These are phyloP conservation scores for Salix purpurea DNA, from an alignment of 345 rosid species.

Conservation along the genomic window DNA sequence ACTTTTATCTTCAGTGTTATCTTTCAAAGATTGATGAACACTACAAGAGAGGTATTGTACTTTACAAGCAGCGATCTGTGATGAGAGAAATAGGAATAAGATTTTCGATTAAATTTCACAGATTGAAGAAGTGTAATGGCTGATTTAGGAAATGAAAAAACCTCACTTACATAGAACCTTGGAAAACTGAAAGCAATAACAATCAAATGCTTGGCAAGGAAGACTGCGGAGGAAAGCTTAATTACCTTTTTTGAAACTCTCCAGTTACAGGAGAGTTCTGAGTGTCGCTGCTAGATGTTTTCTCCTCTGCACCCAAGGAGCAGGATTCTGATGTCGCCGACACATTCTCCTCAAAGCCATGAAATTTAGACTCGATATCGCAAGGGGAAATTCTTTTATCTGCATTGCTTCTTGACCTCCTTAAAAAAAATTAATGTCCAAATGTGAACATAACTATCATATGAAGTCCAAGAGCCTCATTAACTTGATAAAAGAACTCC, in stretches of 20 bases:
- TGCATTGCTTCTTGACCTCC: constrained; percentile 44
- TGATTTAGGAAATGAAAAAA: background rate
- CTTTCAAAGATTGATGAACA: background rate
- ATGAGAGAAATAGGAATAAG: background rate
- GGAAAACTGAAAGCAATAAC: background rate
- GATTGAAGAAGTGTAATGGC: background rate
- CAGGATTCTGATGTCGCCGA: constrained; percentile 71
- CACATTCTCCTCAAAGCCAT: constrained; percentile 38
- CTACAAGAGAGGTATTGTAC: background rate
- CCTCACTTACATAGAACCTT: background rate
- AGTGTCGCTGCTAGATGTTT: constrained; percentile 61
- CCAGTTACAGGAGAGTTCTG: constrained; percentile 40
- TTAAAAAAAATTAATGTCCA: constrained; percentile 2
- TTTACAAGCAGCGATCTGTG: background rate
- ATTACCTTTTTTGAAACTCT: constrained; percentile 53
- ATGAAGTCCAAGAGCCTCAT: background rate
- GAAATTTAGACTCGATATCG: constrained; percentile 40
- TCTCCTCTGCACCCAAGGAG: constrained; percentile 67
- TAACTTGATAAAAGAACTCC: background rate
- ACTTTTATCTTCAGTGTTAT: background rate
- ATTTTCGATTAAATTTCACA: background rate
- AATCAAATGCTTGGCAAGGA: background rate
- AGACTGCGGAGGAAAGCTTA: background rate
- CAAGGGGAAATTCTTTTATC: constrained; percentile 31
- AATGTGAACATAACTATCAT: background rate